Conservation (phyloP, 2,329 filamentous ascomycete genomes). For the Verticillium dahliae region DNA sequence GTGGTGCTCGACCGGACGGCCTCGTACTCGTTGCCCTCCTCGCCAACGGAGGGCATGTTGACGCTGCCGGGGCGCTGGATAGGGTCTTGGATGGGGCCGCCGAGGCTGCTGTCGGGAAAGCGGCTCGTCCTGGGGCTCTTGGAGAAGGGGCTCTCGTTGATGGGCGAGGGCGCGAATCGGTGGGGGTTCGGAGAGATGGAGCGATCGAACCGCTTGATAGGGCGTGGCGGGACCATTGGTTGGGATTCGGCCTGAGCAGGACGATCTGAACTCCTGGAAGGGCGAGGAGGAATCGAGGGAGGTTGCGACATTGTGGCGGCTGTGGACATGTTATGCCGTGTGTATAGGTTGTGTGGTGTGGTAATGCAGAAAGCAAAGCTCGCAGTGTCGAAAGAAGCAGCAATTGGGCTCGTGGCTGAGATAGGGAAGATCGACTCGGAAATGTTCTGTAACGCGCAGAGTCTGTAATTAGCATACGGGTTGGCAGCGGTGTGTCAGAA, state of each 20-base stretch:
- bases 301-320: constrained; percentile 36
- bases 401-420: constrained; percentile 11
- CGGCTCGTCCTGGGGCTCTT: constrained; percentile 33
- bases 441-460: background rate
- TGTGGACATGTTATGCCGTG: constrained; percentile 36
- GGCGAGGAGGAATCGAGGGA: constrained; percentile 52
- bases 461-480: background rate
- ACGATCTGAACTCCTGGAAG: constrained; percentile 42
- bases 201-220: constrained; percentile 63
- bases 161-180: constrained; percentile 76
- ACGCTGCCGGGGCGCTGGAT: constrained; percentile 67
- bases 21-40: constrained; percentile 86
- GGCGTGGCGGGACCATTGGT: constrained; percentile 76
- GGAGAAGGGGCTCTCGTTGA: constrained; percentile 63
- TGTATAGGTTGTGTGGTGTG: background rate
- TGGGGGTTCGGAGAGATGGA: constrained; percentile 71
- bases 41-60: constrained; percentile 74
- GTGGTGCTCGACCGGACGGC: constrained; percentile 39
- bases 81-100: constrained; percentile 25
- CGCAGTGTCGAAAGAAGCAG: background rate
- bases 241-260: constrained; percentile 29
- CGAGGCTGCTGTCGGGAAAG: constrained; percentile 23
- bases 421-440: background rate
- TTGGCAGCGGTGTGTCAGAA: background rate
- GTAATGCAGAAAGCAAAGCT: background rate